Base-by-base conservation (phyloP, 2,329 filamentous ascomycete genomes). In the Ploettnerulaceae sp. region DNA sequence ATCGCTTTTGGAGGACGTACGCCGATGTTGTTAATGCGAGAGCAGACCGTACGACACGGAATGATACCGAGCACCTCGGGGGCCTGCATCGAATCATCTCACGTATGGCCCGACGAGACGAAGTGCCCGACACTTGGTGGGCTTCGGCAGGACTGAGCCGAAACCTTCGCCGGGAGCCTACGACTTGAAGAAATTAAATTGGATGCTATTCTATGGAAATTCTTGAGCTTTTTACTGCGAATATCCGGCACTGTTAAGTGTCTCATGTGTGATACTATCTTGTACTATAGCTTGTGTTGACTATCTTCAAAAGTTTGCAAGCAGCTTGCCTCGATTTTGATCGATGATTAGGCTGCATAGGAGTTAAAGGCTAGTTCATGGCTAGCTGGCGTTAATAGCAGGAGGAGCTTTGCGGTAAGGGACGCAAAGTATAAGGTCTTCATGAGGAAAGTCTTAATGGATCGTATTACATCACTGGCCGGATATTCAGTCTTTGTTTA, bases 101-200 rank as follows among this genome's bases (percentile, higher is more conserved):
- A 56, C 75, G 79, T 33, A 72, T 94, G 45, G 79, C 82, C 25
- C 74, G 77, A 14, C 72, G 86, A 18, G 77, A 87, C 60, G 85
- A 90, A 57, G 84, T 93, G 44, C 84, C 86, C 0, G 86, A 93
- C 51, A 82, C 88, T 54, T 90, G 84, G 81, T 94, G 88, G 88
- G 78, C 79, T 48, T 76, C 79, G 58, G 82, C 75, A 48, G 84
- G 84, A 32, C 72, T 87, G 53, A 81, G 73, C 59, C 76, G 81
- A 53, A 82, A 73, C 11, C 66, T 79, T 45, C 66, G 69, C 14
- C 68, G 65, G 26, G 70, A 71, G 43, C 66, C 66, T 18, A 33
- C 49, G 18, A 48, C 25, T 43, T 57, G 48, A 57, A 21, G 35
- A 22, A 7, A 42, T 9, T 14, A 24, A 22, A 28, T 34, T 9